Evolutionary conservation across 2,329 filamentous ascomycete species (phyloP), one percentile per base, ranked within the genome.

Genomic region (Curvularia verruculosa): DNA sequence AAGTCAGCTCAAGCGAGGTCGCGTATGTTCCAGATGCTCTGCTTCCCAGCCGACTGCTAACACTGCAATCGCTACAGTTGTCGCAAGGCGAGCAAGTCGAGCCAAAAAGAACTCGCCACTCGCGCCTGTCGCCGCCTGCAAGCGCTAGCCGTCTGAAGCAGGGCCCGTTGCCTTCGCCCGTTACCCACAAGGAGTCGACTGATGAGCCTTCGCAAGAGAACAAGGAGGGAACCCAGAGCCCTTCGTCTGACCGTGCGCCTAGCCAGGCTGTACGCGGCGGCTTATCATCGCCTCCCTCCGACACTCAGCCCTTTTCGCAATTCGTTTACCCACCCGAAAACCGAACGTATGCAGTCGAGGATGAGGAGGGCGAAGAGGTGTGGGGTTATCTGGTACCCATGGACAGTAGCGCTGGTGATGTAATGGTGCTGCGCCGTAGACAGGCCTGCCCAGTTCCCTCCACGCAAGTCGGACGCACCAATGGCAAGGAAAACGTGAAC

Each of bases 301-400:
- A 92, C 69, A 93, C 90, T 0, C 90, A 93, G 72, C 83, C 87
- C 0, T 87, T 92, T 59, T 93, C 91, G 7, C 95, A 99, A 78
- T 90, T 89, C 69, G 79, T 91, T 36, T 88, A 91, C 64, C 87
- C 89, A 2, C 86, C 91, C 26, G 81, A 85, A 56, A 84, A 86
- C 24, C 84, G 94, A 45, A 88, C 88, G 10, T 90, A 93, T 61
- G 92, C 96, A 54, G 90, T 96, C 3, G 86, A 93, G 61, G 90
- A 96, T 72, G 92, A 96, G 78, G 86, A 85, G 56, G 84, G 85
- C 44, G 90, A 96, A 74, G 92, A 92, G 8, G 92, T 98, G 1
- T 99, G 95, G 95, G 96, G 96, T 12, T 99, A 98, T 70, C 82
- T 99, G 5, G 86, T 96, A 52, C 92, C 94, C 1, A 80, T 96